These are phyloP conservation scores for Penstemon davidsonii DNA, from an alignment of 257 asterid species.

Conservation along the genomic window DNA sequence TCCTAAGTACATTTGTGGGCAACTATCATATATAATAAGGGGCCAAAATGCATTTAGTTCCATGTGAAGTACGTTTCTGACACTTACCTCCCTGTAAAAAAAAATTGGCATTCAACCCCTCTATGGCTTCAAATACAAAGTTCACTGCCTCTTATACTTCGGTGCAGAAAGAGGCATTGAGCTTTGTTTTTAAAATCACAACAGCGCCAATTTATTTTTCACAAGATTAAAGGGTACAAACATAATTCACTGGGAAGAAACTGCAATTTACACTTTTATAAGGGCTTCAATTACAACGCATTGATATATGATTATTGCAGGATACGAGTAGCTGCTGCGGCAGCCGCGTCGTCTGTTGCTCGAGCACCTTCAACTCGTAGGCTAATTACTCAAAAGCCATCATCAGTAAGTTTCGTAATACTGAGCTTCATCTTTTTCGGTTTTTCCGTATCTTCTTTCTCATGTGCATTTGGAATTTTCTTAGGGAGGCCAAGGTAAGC, in stretches of 20 bases:
- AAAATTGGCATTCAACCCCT: too few relatives aligned
- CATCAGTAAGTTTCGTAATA: conserved; percentile 37
- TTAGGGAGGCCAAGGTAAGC: conserved; percentile 48
- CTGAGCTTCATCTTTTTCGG: background rate
- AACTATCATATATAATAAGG: background rate
- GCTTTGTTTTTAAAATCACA: too few relatives aligned
- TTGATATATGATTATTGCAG: conserved; percentile 43
- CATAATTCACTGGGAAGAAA: too few relatives aligned
- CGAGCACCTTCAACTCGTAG: conserved; percentile 69
- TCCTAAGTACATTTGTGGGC: background rate
- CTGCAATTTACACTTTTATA: background rate
- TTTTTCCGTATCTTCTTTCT: background rate
- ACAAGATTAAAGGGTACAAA: too few relatives aligned
- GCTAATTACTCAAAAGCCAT: conserved; percentile 44
- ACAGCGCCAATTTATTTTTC: too few relatives aligned
- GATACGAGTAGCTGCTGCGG: conserved; percentile 95
- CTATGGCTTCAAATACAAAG: too few relatives aligned
- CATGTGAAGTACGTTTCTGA: too few relatives aligned
- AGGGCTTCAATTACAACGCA: conserved; percentile 2
- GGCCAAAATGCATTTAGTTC: too few relatives aligned
- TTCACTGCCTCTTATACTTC: too few relatives aligned
- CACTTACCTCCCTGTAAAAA: too few relatives aligned
- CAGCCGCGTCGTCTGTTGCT: conserved; percentile 90
- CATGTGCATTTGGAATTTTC: conserved; percentile 2
- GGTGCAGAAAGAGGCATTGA: too few relatives aligned